phyloP scores from a whole-genome alignment of 176 grass and related monocot genomes.

The Dactylis glomerata region DNA sequence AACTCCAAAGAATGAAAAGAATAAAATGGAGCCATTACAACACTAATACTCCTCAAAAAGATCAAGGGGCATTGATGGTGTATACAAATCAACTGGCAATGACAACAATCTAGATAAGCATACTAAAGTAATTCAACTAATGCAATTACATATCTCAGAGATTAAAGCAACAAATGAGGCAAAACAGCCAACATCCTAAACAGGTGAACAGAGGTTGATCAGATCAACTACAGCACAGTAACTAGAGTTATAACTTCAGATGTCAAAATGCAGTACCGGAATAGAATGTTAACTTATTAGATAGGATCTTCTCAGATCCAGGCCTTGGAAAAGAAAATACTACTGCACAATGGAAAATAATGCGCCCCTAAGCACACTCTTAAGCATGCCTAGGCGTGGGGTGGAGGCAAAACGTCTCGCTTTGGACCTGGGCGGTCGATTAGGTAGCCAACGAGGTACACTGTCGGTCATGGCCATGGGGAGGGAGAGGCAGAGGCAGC shows the following conservation, averaged over 20 bases:
- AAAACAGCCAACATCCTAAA: neutral
- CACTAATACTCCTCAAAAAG: neutral
- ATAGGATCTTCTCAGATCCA: neutral
- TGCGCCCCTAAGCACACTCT: neutral
- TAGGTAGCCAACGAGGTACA: neutral
- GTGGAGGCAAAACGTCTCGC: neutral
- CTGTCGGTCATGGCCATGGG: neutral
- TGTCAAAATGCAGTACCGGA: neutral
- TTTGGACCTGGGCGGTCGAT: neutral
- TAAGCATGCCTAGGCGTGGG: neutral
- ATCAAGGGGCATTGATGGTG: neutral
- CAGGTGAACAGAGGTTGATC: neutral
- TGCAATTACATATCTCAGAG: neutral
- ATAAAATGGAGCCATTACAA: neutral
- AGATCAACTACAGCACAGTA: neutral
- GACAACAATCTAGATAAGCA: neutral
- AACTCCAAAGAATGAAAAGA: neutral
- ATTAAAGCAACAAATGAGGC: neutral
- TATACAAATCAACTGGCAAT: neutral
- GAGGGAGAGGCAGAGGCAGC: too few relatives aligned
- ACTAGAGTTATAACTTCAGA: neutral
- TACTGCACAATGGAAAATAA: neutral
- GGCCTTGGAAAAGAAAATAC: neutral
- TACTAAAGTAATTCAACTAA: neutral
- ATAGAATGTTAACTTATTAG: neutral